Conservation (phyloP, 805 yeast genomes). For the Zygoascus ofunaensis region DNA sequence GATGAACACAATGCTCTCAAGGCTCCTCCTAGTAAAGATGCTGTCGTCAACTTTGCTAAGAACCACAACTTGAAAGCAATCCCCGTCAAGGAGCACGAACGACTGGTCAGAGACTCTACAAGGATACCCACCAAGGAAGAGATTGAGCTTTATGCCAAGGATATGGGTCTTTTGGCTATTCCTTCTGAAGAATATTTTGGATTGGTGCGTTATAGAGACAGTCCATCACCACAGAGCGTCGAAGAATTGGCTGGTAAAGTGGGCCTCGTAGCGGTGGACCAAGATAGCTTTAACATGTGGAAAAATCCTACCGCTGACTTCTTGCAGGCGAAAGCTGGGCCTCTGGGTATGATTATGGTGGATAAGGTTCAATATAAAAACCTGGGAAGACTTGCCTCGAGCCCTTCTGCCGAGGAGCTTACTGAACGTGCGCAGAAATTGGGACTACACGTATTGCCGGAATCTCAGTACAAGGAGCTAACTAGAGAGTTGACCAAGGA, state of each 20-base stretch:
- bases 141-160: slow-evolving; percentile 14
- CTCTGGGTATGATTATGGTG: slow-evolving; percentile 27
- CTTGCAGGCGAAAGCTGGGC: slow-evolving; percentile 15
- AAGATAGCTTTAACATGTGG: slow-evolving; percentile 8
- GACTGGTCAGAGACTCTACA: slow-evolving; percentile 3
- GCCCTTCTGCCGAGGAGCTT: slow-evolving; percentile 19
- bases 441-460: slow-evolving; percentile 19
- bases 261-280: slow-evolving; percentile 21
- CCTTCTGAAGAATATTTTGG: slow-evolving; percentile 10
- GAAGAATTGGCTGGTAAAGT: slow-evolving; percentile 5
- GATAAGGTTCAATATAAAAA: slow-evolving; percentile 26
- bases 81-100: slow-evolving; percentile 8
- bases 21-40: background rate
- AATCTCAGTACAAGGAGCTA: slow-evolving; percentile 18
- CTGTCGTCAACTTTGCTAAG: slow-evolving; percentile 7
- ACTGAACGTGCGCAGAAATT: slow-evolving; percentile 13
- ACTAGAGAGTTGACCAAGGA: slow-evolving; percentile 14
- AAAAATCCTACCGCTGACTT: slow-evolving; percentile 15
- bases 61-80: slow-evolving; percentile 10
- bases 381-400: slow-evolving; percentile 12
- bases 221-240: slow-evolving; percentile 12
- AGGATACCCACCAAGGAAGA: slow-evolving; percentile 13
- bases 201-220: slow-evolving; percentile 10
- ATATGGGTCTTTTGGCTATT: slow-evolving; percentile 23
- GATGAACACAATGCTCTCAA: slow-evolving; percentile 10